Evolutionary conservation across 2,329 filamentous ascomycete genomes (phyloP).

Genomic region (Trichoderma semiorbis): DNA sequence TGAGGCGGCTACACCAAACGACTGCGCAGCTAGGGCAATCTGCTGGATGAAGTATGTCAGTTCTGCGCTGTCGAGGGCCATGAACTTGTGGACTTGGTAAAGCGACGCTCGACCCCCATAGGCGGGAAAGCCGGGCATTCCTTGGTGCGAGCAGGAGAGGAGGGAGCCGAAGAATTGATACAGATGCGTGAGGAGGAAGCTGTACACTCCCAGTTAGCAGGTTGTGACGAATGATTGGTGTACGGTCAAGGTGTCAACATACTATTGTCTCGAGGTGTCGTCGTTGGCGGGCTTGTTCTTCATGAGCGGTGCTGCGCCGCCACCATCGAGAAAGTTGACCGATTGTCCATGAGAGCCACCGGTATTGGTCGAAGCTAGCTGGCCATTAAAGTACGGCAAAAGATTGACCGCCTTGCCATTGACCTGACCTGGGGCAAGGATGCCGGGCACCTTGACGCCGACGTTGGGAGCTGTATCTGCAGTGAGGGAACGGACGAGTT

Average conservation of each 20-base stretch:
- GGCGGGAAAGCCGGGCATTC: constrained; percentile 45
- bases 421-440: constrained; percentile 49
- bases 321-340: constrained; percentile 60
- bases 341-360: constrained; percentile 43
- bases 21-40: constrained; percentile 53
- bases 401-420: constrained; percentile 53
- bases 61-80: constrained; percentile 51
- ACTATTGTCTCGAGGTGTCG: constrained; percentile 54
- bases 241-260: constrained; percentile 24
- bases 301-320: constrained; percentile 52
- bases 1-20: constrained; percentile 54
- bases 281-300: constrained; percentile 53
- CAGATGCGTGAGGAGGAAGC: constrained; percentile 57
- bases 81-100: constrained; percentile 58
- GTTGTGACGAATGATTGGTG: not conserved
- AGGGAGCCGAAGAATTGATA: constrained; percentile 60
- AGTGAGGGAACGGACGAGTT: not conserved
- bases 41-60: constrained; percentile 59
- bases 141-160: constrained; percentile 52
- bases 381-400: constrained; percentile 58
- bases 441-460: constrained; percentile 52
- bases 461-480: constrained; percentile 52
- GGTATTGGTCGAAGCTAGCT: constrained; percentile 50
- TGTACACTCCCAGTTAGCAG: constrained; percentile 23
- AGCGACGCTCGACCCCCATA: constrained; percentile 46